Evolutionary conservation across 164 flowering plant species (phyloP).

Genomic region (Chloranthus sessilifolius): DNA sequence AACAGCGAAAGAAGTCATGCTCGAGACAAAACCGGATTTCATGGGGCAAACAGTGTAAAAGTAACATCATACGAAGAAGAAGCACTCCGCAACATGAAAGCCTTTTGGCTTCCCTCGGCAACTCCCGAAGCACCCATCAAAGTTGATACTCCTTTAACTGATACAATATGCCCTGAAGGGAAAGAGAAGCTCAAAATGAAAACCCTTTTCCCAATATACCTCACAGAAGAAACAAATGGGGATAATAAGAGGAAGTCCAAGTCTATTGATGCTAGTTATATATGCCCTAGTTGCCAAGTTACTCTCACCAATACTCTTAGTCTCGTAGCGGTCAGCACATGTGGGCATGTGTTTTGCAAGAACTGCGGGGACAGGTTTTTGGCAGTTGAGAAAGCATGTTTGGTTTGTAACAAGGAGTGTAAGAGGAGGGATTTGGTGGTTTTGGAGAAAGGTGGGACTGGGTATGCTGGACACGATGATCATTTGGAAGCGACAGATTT

Average conservation of each 20-base stretch:
- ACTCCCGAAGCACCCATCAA: slow-evolving; percentile 86
- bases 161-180: slow-evolving; percentile 87
- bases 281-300: slow-evolving; percentile 93
- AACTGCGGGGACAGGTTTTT: slow-evolving; percentile 77
- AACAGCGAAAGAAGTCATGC: slow-evolving; percentile 51
- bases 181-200: slow-evolving; percentile 84
- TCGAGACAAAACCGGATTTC: slow-evolving; percentile 85
- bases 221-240: slow-evolving; percentile 60
- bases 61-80: slow-evolving; percentile 89
- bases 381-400: slow-evolving; percentile 77
- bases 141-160: slow-evolving; percentile 64
- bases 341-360: slow-evolving; percentile 95
- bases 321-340: slow-evolving; percentile 71
- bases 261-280: slow-evolving; percentile 29
- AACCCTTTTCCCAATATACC: slow-evolving; percentile 62
- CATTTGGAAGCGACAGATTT: slow-evolving; percentile 73
- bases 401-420: slow-evolving; percentile 66
- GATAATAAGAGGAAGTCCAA: slow-evolving; percentile 32
- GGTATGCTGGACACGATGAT: slow-evolving; percentile 85
- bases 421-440: slow-evolving; percentile 65
- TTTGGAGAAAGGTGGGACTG: slow-evolving; percentile 85
- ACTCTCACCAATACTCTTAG: slow-evolving; percentile 70
- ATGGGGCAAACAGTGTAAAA: slow-evolving; percentile 98
- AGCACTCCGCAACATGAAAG: slow-evolving; percentile 93
- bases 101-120: slow-evolving; percentile 98